Conservation (phyloP, 257 asterid species). For the Nicotiana tomentosiformis region DNA sequence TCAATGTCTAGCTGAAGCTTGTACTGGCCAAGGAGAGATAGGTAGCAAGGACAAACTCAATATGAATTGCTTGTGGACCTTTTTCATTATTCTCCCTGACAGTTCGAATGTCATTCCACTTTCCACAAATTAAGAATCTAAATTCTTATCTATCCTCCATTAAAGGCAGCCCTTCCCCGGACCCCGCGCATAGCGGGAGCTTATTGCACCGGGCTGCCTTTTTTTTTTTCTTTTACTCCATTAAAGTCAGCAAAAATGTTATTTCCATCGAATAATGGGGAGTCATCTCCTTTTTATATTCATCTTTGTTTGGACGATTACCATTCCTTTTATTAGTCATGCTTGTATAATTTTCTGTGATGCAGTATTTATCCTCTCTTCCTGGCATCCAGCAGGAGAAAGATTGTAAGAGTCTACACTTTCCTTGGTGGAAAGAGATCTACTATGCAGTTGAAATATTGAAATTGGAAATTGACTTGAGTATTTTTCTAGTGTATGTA, state of each 20-base stretch:
- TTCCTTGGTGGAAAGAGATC: background rate
- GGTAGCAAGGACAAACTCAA: background rate
- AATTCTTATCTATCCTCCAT: background rate
- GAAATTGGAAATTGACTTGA: background rate
- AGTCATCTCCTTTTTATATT: background rate
- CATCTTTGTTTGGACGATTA: background rate
- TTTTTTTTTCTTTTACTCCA: background rate
- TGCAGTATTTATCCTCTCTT: background rate
- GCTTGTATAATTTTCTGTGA: background rate
- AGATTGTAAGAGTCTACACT: background rate
- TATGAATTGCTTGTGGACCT: background rate
- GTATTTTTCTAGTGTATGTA: background rate
- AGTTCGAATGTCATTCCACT: background rate
- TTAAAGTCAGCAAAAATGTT: background rate
- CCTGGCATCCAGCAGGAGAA: background rate
- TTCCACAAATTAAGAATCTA: background rate
- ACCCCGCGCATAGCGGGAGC: too few relatives aligned
- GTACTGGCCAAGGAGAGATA: background rate
- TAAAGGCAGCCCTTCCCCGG: background rate
- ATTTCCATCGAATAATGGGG: background rate
- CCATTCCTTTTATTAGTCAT: background rate
- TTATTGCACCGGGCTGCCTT: too few relatives aligned
- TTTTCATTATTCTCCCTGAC: background rate
- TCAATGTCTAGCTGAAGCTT: background rate
- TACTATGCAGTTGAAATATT: background rate